Percentiles rank a stretch among this genome's conserved stretches.
Conservation (phyloP, 2,329 filamentous ascomycete species). For the Ascochyta pisi region DNA sequence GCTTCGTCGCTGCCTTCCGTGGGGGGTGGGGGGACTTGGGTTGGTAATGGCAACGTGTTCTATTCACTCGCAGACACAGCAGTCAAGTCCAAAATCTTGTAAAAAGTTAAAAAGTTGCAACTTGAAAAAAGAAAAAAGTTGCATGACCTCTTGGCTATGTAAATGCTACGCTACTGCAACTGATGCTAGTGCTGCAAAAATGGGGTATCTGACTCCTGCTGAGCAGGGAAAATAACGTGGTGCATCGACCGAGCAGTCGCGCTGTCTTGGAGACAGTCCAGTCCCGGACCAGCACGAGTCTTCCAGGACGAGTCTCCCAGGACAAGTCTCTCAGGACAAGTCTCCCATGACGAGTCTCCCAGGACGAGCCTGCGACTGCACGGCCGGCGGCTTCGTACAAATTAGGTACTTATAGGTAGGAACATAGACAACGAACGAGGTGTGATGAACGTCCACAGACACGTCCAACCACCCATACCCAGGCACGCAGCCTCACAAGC, state of each 20-base stretch:
- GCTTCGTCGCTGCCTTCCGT: conserved; percentile 6
- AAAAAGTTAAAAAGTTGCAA: not conserved
- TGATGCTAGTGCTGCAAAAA: conserved; percentile 25
- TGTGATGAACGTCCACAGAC: conserved; percentile 10
- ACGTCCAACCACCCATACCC: conserved; percentile 6
- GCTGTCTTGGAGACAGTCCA: not conserved
- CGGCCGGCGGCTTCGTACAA: conserved; percentile 25
- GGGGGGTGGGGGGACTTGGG: not conserved
- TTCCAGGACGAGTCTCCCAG: not conserved
- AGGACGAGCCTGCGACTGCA: not conserved
- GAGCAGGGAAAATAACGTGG: conserved; percentile 9
- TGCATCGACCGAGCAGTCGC: conserved; percentile 4
- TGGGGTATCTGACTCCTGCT: conserved; percentile 34
- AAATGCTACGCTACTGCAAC: conserved; percentile 24
- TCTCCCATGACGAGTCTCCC: not conserved
- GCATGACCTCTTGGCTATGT: conserved; percentile 20
- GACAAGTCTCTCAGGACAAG: not conserved
- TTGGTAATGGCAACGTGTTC: not conserved
- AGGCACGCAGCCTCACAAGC: conserved; percentile 20
- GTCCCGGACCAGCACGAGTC: conserved; percentile 6
- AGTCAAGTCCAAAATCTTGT: not conserved
- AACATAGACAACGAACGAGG: conserved; percentile 41
- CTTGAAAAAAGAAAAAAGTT: not conserved
- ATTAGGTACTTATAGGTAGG: conserved; percentile 27
- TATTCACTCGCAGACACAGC: not conserved